These are phyloP conservation scores for Solanum habrochaites DNA, from an alignment of 257 asterid genomes.

Conservation along the genomic window DNA sequence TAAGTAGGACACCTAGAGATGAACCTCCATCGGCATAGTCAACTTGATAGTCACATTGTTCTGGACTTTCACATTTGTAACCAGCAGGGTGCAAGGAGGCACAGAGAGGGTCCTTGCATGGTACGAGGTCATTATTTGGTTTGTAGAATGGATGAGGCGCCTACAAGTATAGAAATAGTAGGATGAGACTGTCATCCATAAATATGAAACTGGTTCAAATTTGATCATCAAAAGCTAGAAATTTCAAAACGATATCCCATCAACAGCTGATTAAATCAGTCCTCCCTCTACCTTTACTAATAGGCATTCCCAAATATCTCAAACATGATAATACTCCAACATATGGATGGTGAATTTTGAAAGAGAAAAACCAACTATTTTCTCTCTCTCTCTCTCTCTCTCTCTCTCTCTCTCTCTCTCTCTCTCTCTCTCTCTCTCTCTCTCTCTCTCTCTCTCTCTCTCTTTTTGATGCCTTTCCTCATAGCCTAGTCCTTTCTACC, in stretches of 20 bases:
- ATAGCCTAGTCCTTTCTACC: background rate
- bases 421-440: background rate
- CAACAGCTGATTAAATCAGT: background rate
- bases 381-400: background rate
- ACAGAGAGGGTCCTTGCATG: constrained; percentile 78
- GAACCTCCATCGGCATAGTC: constrained; percentile 99
- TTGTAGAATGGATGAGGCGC: constrained; percentile 88
- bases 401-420: background rate
- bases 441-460: background rate
- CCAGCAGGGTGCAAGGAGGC: constrained; percentile 79
- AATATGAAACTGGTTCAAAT: background rate
- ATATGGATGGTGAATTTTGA: background rate
- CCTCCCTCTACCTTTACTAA: background rate
- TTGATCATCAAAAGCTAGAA: background rate
- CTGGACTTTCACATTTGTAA: constrained; percentile 60
- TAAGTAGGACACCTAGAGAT: constrained; percentile 85
- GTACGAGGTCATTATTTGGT: constrained; percentile 83
- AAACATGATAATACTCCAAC: background rate
- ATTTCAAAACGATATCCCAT: background rate
- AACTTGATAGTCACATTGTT: constrained; percentile 92
- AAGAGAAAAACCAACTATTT: background rate
- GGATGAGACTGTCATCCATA: background rate
- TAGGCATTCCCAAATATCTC: background rate
- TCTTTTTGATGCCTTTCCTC: background rate
- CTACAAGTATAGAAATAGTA: constrained; percentile 15